phyloP scores from a whole-genome alignment of 2,329 filamentous ascomycete genomes.

The Chaetomiaceae sp. region DNA sequence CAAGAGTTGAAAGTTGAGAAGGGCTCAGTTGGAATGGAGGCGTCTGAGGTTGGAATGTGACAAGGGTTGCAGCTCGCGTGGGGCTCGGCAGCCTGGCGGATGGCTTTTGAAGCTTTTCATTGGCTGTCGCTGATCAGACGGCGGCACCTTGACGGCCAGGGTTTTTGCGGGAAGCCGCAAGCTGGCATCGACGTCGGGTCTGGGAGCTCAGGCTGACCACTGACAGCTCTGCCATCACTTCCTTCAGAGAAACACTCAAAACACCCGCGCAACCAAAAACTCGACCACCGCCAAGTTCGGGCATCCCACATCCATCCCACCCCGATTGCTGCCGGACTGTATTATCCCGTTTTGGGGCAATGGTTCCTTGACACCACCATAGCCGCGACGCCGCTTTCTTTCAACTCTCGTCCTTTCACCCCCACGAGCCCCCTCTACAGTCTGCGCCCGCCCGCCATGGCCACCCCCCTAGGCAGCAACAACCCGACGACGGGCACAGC shows the following conservation, averaged over 20 bases:
- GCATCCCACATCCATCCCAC: no score
- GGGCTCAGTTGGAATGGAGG: background rate
- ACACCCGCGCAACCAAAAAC: background rate
- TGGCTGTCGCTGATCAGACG: constrained; percentile 6
- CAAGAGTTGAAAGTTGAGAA: background rate
- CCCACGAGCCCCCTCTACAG: background rate
- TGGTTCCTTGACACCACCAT: constrained; percentile 1
- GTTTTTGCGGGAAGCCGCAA: constrained; percentile 14
- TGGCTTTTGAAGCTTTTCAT: constrained; percentile 13
- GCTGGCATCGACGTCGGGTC: constrained; percentile 17
- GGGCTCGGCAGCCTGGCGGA: constrained; percentile 12
- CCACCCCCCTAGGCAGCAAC: constrained; percentile 25
- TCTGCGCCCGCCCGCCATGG: constrained; percentile 14
- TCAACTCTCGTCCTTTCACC: no score
- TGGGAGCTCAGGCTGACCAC: no score
- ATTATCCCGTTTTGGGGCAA: background rate
- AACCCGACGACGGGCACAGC: constrained; percentile 14
- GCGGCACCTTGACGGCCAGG: constrained; percentile 14
- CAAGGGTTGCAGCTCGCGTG: background rate
- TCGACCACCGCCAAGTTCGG: background rate
- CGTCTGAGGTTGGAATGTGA: constrained; percentile 4
- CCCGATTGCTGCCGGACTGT: background rate
- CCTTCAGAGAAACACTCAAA: constrained; percentile 1
- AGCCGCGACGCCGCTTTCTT: background rate
- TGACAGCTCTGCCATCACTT: constrained; percentile 11